A percentile compares a stretch with the other conserved stretches of the same genome.
phyloP scores from a whole-genome alignment of 2,329 filamentous ascomycete genomes.

The Chlorencoelia australis region DNA sequence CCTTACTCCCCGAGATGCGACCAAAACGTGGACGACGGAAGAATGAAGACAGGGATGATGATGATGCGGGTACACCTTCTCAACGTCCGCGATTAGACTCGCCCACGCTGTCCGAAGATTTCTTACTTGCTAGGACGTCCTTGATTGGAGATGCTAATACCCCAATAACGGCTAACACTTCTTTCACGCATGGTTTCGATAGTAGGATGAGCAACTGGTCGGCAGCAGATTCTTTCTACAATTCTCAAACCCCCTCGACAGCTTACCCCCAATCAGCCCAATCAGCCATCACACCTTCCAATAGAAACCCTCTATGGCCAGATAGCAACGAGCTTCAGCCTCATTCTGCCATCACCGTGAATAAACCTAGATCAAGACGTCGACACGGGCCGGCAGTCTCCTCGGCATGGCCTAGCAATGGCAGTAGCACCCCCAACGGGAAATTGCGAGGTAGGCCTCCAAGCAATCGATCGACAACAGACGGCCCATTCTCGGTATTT shows the following conservation, averaged over 20 bases:
- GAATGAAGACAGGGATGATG: conserved; percentile 44
- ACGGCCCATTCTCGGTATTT: conserved; percentile 61
- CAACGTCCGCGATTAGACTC: conserved; percentile 55
- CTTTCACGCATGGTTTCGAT: conserved; percentile 18
- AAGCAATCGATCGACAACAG: conserved; percentile 54
- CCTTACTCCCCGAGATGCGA: conserved; percentile 67
- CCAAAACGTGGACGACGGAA: conserved; percentile 53
- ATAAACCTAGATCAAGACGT: conserved; percentile 43
- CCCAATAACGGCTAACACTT: conserved; percentile 32
- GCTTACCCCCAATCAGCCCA: conserved; percentile 73
- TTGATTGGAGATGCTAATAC: conserved; percentile 28
- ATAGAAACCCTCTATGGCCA: conserved; percentile 30
- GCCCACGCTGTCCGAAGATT: conserved; percentile 34
- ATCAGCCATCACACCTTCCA: conserved; percentile 63
- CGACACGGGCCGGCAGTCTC: conserved; percentile 81
- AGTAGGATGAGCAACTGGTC: conserved; percentile 23
- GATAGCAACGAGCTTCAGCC: conserved; percentile 58
- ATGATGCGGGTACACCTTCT: conserved; percentile 40
- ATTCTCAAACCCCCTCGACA: conserved; percentile 49
- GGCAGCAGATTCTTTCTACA: conserved; percentile 25
- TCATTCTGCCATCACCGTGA: conserved; percentile 63
- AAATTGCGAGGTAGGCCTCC: conserved; percentile 75
- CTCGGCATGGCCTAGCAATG: conserved; percentile 73
- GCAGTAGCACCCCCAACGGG: conserved; percentile 47
- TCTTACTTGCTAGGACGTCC: conserved; percentile 22